Base-by-base conservation (phyloP, 441 rosid genomes). In the Corymbia calophylla region DNA sequence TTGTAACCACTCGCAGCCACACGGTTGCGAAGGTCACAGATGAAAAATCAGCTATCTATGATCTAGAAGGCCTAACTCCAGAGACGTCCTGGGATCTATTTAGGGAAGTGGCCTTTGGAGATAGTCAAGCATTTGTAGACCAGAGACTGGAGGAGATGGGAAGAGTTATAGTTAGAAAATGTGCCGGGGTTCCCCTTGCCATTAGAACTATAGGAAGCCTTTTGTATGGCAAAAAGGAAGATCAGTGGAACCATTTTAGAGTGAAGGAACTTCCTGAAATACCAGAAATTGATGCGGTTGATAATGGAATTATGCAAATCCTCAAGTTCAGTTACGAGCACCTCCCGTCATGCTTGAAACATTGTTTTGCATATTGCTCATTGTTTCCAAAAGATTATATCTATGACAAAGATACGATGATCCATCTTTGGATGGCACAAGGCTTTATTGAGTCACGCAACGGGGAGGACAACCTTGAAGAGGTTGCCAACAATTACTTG, bases 11-110 rank as follows among this genome's bases (percentile, higher is more conserved):
- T 35, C 81, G 81, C 1, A 70, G 25, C 14, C 29, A 5, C 1
- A 35, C 0, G 3, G 81, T 35, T 35, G 48, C 27, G 5, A 3
- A 19, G 48, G 25, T 35, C 48, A 35, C 48, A 0, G 0, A 3
- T 70, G 8, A 4, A 15, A 70, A 35, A 35, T 10, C 81, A 4
- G 3, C 0, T 35, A 70, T 70, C 1, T 3, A 35, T 70, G 48
- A 3, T 35, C 81, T 44, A 19, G 2, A 1, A 5, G 81, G 49
- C 82, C 21, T 70, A 70, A 19, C 48, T 5, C 2, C 21, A 5
- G 29, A 35, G 21, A 5, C 10, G 1, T 70, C 82, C 1, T 35
- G 82, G 82, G 23, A 70, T 4, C 10, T 70, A 39, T 73, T 73
- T 2, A 39, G 7, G 16, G 11, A 35, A 35, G 11, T 5, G 27